Evolutionary conservation across 495 filamentous ascomycete genomes (phyloP), one percentile per base, ranked within the genome.

Genomic region (Aspergillus homomorphus): DNA sequence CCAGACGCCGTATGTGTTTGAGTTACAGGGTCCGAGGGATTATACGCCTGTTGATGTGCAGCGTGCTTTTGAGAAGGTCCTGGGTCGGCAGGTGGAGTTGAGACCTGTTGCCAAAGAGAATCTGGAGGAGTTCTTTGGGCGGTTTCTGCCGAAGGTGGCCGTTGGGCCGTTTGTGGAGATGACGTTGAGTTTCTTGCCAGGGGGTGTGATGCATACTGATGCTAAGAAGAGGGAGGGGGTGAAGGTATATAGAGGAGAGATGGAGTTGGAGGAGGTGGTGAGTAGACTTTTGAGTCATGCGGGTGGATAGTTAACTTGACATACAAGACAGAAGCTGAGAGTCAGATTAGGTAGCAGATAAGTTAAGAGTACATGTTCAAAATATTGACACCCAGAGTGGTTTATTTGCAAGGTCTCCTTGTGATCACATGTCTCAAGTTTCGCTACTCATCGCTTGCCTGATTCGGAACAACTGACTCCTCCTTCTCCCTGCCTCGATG

Each of bases 91-190:
- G 12, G 52, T 60, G 1, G 51, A 44, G 15, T 1, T 51, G 6
- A 44, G 41, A 9, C 52, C 43, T 4, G 58, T 60, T 1, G 44
- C 45, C 6, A 51, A 55, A 30, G 18, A 41, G 16, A 46, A 51
- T 22, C 21, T 60, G 4, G 1, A 15, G 22, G 30, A 18, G 21
- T 55, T 49, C 45, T 60, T 55, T 45, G 52, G 22, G 16, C 20
- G 23, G 15, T 55, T 60, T 18, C 26, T 60, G 19, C 58, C 58
- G 12, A 10, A 43, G 10, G n/a, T n/a, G 0, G 22, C 38, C 0
- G 58, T 54, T 2, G 30, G 44, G 5, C 44, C 20, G 33, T 60
- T 55, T 24, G 52, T 55, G 16, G 58, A 60, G 23, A 60, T 60
- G 58, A 55, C 58, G 15, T 15, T 26, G 28, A 43, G 43, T 4